phyloP scores from a whole-genome alignment of 257 asterid species.

The Lithospermum erythrorhizon region DNA sequence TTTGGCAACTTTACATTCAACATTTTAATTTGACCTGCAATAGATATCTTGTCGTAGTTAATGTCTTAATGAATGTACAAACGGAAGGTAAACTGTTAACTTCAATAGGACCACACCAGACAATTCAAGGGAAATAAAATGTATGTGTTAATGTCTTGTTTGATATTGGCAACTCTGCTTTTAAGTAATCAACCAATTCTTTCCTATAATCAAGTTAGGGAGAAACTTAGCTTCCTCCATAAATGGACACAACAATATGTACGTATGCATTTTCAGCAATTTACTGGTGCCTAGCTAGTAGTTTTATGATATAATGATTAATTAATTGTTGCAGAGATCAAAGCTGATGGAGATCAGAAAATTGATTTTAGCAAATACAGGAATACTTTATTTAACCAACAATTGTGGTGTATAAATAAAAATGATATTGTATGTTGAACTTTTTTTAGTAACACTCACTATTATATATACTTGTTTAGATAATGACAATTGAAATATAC shows the following conservation, averaged over 20 bases:
- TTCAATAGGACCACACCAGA: constrained; percentile 43
- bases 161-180: not conserved
- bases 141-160: constrained; percentile 26
- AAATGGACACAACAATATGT: no score
- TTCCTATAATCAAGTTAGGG: not conserved
- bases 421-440: no score
- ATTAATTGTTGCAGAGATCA: no score
- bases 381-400: constrained; percentile 2
- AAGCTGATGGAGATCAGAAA: no score
- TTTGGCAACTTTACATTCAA: not conserved
- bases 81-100: constrained; percentile 23
- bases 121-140: constrained; percentile 3
- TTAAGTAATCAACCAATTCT: not conserved
- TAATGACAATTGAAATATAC: no score
- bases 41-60: constrained; percentile 4
- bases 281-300: no score
- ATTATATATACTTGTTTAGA: no score
- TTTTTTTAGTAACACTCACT: no score
- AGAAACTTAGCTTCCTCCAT: not conserved
- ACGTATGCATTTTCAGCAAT: no score
- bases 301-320: no score
- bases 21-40: not conserved
- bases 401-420: constrained; percentile 26
- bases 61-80: constrained; percentile 9
- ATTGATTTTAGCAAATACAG: no score